phyloP scores from a whole-genome alignment of 164 flowering plant species.

The Macadamia tetraphylla region DNA sequence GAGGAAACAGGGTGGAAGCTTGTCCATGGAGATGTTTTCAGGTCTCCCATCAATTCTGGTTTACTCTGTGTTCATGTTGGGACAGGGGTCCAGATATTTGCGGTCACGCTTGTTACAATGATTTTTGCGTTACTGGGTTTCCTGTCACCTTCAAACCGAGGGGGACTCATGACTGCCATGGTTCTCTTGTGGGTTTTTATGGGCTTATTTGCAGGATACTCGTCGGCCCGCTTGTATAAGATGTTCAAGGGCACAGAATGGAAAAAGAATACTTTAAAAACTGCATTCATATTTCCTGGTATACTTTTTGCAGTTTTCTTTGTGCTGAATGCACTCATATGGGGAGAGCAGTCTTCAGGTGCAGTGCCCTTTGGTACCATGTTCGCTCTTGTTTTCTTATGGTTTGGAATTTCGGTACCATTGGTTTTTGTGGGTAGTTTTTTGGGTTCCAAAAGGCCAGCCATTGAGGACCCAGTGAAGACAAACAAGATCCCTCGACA shows the following conservation, averaged over 20 bases:
- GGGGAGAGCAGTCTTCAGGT: slow-evolving; percentile 19
- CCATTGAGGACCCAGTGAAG: slow-evolving; percentile 73
- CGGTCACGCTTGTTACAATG: slow-evolving; percentile 50
- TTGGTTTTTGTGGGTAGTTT: slow-evolving; percentile 73
- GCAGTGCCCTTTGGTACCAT: slow-evolving; percentile 18
- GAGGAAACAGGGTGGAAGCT: slow-evolving; percentile 31
- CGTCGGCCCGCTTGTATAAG: slow-evolving; percentile 13
- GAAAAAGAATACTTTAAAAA: slow-evolving; percentile 14
- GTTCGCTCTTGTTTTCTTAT: slow-evolving; percentile 33
- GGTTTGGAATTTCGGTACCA: slow-evolving; percentile 83
- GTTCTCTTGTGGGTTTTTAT: slow-evolving; percentile 45
- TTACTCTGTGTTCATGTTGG: slow-evolving; percentile 44
- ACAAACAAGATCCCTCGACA: slow-evolving; percentile 77
- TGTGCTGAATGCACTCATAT: slow-evolving; percentile 13
- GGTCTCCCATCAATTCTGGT: slow-evolving; percentile 13
- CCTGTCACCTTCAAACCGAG: slow-evolving; percentile 42
- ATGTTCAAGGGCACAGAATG: slow-evolving; percentile 18
- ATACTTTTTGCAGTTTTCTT: slow-evolving; percentile 12
- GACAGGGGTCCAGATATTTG: slow-evolving; percentile 45
- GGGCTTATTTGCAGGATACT: slow-evolving; percentile 31
- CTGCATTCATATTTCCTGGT: slow-evolving; percentile 13
- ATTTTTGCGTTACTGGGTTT: slow-evolving; percentile 45
- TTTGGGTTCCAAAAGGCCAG: slow-evolving; percentile 64
- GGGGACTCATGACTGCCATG: slow-evolving; percentile 45
- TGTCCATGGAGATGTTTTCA: slow-evolving; percentile 40